Percentiles rank a stretch among this genome's conserved stretches.
Evolutionary conservation across 768 basidiomycete species (phyloP).

Genomic region (Leucocoprinus leucothites): DNA sequence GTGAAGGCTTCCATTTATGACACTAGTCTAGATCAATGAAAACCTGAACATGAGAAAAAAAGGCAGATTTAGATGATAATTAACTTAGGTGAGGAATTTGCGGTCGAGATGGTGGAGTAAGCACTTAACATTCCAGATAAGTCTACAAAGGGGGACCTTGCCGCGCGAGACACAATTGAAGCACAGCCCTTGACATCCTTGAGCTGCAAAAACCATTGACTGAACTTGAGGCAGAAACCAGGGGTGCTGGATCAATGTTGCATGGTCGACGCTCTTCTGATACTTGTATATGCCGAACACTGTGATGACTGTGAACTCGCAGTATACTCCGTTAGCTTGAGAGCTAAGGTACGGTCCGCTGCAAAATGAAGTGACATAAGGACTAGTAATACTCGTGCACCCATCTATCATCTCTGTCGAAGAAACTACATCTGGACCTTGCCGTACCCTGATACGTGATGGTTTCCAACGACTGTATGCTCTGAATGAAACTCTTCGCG

Average conservation of each 20-base stretch:
- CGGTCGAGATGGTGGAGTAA: constrained; percentile 6
- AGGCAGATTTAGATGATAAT: not conserved
- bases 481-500: not conserved
- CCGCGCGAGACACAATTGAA: too few species aligned
- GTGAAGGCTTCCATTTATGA: not conserved
- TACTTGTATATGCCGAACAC: too few species aligned
- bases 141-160: not conserved
- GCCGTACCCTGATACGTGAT: not conserved
- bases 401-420: not conserved
- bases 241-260: too few species aligned
- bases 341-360: not conserved
- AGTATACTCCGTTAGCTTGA: not conserved
- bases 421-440: not conserved
- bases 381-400: not conserved
- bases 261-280: too few species aligned
- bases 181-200: too few species aligned
- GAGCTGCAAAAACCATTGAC: too few species aligned
- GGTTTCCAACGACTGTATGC: not conserved
- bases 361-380: not conserved
- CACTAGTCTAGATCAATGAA: not conserved
- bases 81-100: not conserved
- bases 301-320: not conserved
- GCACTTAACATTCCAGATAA: not conserved
- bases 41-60: constrained; percentile 9
- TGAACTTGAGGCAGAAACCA: too few species aligned